Base-by-base conservation (phyloP, 345 rosid species). In the Murraya koenigii region DNA sequence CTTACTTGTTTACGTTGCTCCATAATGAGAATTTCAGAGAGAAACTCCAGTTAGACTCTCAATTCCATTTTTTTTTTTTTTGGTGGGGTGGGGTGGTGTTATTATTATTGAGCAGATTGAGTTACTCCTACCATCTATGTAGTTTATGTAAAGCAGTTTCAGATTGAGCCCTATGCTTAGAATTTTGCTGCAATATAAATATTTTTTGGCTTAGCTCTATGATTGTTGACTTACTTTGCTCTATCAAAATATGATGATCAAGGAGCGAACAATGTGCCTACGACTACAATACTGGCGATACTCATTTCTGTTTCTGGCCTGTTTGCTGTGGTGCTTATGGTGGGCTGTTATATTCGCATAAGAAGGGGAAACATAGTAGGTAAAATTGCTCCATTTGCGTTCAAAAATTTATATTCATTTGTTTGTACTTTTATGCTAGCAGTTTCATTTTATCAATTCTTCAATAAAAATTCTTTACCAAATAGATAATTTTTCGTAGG, bases 41-140 rank as follows among this genome's bases (percentile, higher is more conserved):
- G 49, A 0, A n/a, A 82, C 47, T 84, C 82, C 54, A 85, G 89
- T 75, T 86, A 38, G 52, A 36, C 23, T 19, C 23, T 19, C 71
- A 6, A 38, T 25, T 39, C 19, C 33, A 25, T 14, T 61, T 60
- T 10, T 60, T 14, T 6, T 23, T 69, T 1, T 44, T 66, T 36
- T 36, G 2, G 49, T 44, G 49, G 49, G 49, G 49, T 44, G 17
- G 49, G 39, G 49, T 44, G 5, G 49, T 44, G 49, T 44, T 44
- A 44, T 44, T 44, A 44, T 44, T 44, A 44, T 17, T 44, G 49
- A 44, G 49, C 49, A 1, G 17, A 44, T 44, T 44, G 49, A 3
- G 49, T 15, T 44, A 10, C 49, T 44, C 49, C 49, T 44, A 44
- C 17, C 49, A 0, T 44, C 49, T 0, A 44, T 44, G 17, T 44